A percentile compares a stretch with the other conserved stretches of the same genome.
Evolutionary conservation across 805 yeast species (phyloP).

Genomic region (Sugiyamaella mastotermitis): DNA sequence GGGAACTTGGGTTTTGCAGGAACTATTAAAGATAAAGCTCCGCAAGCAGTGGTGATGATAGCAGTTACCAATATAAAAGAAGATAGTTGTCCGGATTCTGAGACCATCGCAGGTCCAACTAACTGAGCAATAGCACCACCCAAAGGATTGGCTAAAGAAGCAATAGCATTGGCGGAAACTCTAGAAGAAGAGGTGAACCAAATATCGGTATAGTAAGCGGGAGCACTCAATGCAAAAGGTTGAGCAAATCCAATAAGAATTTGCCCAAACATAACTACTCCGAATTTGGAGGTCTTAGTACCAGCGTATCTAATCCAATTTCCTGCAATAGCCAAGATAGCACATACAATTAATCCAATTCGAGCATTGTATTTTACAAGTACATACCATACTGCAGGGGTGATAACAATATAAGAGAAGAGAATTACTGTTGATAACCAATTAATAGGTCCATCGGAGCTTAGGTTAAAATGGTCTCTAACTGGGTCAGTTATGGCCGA

Average conservation of each 20-base stretch:
- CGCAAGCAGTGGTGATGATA: slow-evolving; percentile 19
- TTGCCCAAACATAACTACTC: slow-evolving; percentile 30
- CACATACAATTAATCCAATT: slow-evolving; percentile 21
- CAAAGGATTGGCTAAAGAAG: slow-evolving; percentile 29
- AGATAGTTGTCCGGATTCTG: slow-evolving; percentile 19
- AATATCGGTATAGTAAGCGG: slow-evolving; percentile 28
- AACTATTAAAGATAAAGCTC: slow-evolving; percentile 19
- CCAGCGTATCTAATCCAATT: slow-evolving; percentile 30
- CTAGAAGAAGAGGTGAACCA: slow-evolving; percentile 31
- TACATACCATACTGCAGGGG: slow-evolving; percentile 25
- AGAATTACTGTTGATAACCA: slow-evolving; percentile 31
- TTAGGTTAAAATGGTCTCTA: slow-evolving; percentile 19
- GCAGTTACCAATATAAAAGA: slow-evolving; percentile 23
- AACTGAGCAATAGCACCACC: slow-evolving; percentile 32
- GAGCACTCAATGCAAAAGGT: slow-evolving; percentile 29
- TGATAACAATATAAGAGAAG: slow-evolving; percentile 24
- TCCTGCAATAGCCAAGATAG: slow-evolving; percentile 24
- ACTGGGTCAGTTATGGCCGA: slow-evolving; percentile 27
- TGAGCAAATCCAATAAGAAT: slow-evolving; percentile 31
- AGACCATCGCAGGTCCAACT: slow-evolving; percentile 29
- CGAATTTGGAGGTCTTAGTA: slow-evolving; percentile 21
- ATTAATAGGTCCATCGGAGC: slow-evolving; percentile 26
- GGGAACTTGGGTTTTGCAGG: slow-evolving; percentile 25
- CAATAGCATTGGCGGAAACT: slow-evolving; percentile 32
- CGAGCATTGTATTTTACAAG: slow-evolving; percentile 21